phyloP scores from a whole-genome alignment of 208 protist species.

The Trypanosoma avium region DNA sequence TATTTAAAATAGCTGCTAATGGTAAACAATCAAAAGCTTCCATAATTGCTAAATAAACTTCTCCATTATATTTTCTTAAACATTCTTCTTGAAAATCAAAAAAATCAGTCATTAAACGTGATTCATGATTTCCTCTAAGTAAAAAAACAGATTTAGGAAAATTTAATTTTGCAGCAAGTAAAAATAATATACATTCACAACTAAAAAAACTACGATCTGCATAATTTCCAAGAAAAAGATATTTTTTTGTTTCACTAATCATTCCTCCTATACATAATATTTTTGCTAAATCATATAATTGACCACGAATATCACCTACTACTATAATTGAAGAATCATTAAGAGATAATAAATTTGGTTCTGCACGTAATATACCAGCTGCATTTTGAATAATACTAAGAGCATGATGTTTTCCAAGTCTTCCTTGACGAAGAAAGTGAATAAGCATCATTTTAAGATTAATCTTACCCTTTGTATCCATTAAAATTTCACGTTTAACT shows the following conservation, averaged over 20 bases:
- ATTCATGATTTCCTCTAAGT: conserved; percentile 93
- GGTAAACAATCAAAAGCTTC: conserved; percentile 97
- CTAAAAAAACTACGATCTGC: conserved; percentile 97
- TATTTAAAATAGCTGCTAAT: conserved; percentile 96
- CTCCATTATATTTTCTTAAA: conserved; percentile 89
- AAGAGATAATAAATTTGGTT: conserved; percentile 62
- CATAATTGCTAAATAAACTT: conserved; percentile 43
- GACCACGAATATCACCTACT: conserved; percentile 94
- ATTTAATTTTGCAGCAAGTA: conserved; percentile 95
- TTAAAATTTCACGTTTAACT: conserved; percentile 26
- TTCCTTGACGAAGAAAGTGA: conserved; percentile 65
- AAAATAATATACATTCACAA: conserved; percentile 96
- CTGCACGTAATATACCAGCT: conserved; percentile 47
- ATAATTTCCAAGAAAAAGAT: conserved; percentile 99
- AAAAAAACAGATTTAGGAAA: conserved; percentile 88
- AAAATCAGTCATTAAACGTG: conserved; percentile 80
- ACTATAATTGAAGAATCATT: conserved; percentile 66
- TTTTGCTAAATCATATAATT: conserved; percentile 91
- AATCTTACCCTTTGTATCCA: conserved; percentile 23
- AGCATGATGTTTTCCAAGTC: conserved; percentile 49
- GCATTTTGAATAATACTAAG: conserved; percentile 50
- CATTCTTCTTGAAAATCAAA: conserved; percentile 95
- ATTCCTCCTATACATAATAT: conserved; percentile 70
- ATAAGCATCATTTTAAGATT: conserved; percentile 54
- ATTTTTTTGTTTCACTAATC: conserved; percentile 86